Percentiles rank a stretch among this genome's conserved stretches.
These are phyloP conservation scores for Solanum pimpinellifolium DNA, from an alignment of 257 asterid genomes.

Conservation along the genomic window DNA sequence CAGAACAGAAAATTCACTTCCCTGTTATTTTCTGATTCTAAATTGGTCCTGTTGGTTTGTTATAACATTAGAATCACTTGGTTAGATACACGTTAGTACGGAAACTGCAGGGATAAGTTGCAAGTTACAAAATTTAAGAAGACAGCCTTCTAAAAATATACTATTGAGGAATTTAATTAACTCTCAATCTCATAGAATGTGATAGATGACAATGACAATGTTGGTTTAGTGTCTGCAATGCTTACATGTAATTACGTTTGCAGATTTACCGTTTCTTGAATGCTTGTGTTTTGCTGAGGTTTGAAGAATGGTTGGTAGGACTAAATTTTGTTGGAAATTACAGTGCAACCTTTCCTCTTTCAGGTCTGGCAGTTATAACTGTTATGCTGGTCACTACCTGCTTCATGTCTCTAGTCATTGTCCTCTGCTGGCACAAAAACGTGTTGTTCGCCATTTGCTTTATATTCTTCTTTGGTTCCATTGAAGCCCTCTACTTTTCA, in stretches of 20 bases:
- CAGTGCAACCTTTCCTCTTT: not conserved
- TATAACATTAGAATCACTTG: not conserved
- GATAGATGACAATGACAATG: not conserved
- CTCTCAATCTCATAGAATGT: not conserved
- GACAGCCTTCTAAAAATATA: not conserved
- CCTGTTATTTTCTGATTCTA: not conserved
- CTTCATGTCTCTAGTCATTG: slow-evolving; percentile 83
- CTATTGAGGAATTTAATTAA: not conserved
- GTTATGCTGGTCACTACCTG: slow-evolving; percentile 96
- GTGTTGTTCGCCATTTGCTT: slow-evolving; percentile 55
- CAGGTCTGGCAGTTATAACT: slow-evolving; percentile 94
- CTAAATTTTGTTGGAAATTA: not conserved
- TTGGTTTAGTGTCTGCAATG: not conserved
- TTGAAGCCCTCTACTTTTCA: slow-evolving; percentile 91
- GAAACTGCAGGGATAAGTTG: not conserved
- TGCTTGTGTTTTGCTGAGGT: not conserved
- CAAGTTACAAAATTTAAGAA: not conserved
- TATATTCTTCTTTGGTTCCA: slow-evolving; percentile 73
- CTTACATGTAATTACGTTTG: not conserved
- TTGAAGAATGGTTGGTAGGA: not conserved
- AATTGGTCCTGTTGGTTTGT: not conserved
- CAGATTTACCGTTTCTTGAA: not conserved
- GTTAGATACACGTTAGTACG: not conserved
- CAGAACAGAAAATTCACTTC: not conserved
- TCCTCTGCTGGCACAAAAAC: slow-evolving; percentile 70